A percentile compares a stretch with the other conserved stretches of the same genome.
Evolutionary conservation across 2,329 filamentous ascomycete genomes (phyloP).

Genomic region (Neonectria sp.): DNA sequence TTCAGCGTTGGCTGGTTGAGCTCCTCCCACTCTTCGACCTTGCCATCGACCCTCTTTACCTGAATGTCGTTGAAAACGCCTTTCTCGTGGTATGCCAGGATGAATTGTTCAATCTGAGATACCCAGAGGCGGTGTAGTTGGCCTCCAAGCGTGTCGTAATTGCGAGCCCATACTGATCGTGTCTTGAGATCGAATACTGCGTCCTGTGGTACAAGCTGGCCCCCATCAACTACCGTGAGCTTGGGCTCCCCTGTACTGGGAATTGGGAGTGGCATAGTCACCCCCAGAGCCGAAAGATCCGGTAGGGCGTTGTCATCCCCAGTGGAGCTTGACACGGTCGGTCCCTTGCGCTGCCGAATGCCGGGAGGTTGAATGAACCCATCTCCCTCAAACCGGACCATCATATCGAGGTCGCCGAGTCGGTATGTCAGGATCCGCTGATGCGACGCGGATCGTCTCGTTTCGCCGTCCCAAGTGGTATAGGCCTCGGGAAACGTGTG

Average conservation of each 20-base stretch:
- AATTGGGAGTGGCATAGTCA: constrained; percentile 11
- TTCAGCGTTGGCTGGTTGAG: constrained; percentile 49
- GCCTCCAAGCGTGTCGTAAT: constrained; percentile 47
- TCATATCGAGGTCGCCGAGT: constrained; percentile 59
- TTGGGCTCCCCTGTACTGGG: not conserved
- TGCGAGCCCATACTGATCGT: constrained; percentile 46
- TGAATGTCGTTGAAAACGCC: constrained; percentile 56
- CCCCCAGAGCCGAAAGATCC: constrained; percentile 23
- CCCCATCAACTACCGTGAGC: constrained; percentile 43
- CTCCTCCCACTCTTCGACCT: constrained; percentile 56
- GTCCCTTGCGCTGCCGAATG: not conserved
- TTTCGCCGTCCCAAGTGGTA: constrained; percentile 72
- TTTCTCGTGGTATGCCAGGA: constrained; percentile 58
- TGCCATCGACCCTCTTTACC: constrained; percentile 49
- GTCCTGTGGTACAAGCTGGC: constrained; percentile 48
- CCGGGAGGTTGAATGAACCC: constrained; percentile 41
- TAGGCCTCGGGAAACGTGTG: constrained; percentile 78
- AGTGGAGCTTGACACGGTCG: not conserved
- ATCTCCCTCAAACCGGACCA: constrained; percentile 49
- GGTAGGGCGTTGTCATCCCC: not conserved
- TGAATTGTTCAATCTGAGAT: constrained; percentile 55
- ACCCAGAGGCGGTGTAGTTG: constrained; percentile 62
- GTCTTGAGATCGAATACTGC: constrained; percentile 63
- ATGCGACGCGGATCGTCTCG: constrained; percentile 71
- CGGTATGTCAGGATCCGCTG: constrained; percentile 73